These are phyloP conservation scores for Dentipellis sp. DNA, from an alignment of 768 basidiomycete species.

Conservation along the genomic window DNA sequence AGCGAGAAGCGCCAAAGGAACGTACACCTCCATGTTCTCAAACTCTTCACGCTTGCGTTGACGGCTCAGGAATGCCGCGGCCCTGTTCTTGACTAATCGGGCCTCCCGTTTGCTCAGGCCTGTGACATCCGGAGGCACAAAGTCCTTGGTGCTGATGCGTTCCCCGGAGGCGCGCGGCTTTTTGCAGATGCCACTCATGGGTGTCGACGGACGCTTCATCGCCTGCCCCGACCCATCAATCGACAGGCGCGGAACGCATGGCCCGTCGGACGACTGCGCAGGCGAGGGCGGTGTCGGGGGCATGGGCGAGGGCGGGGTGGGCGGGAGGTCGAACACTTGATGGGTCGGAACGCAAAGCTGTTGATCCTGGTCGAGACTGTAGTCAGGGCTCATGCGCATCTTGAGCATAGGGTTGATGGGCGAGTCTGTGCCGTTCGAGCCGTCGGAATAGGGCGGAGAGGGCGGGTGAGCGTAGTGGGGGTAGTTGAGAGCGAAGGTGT, in stretches of 20 bases:
- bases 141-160: constrained; percentile 64
- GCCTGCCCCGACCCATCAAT: constrained; percentile 5
- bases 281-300: constrained; percentile 23
- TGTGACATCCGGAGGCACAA: constrained; percentile 80
- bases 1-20: constrained; percentile 17
- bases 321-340: constrained; percentile 61
- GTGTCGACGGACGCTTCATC: constrained; percentile 22
- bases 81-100: constrained; percentile 85
- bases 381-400: constrained; percentile 38
- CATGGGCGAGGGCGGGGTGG: constrained; percentile 23
- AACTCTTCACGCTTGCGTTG: constrained; percentile 91
- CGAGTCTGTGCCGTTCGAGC: constrained; percentile 28
- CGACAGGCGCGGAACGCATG: constrained; percentile 13
- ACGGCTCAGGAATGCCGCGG: constrained; percentile 84
- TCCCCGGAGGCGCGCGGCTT: constrained; percentile 39
- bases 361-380: constrained; percentile 32
- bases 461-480: constrained; percentile 22
- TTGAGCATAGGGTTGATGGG: constrained; percentile 39
- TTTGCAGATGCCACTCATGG: constrained; percentile 24
- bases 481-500: constrained; percentile 18
- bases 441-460: constrained; percentile 33
- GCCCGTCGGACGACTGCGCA: constrained; percentile 21
- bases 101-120: constrained; percentile 88
- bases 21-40: constrained; percentile 84
- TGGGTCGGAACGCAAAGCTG: constrained; percentile 57